A percentile compares a stretch with the other conserved stretches of the same genome.
Conservation (phyloP, 768 basidiomycete species). For the Amanita polypyramis region DNA sequence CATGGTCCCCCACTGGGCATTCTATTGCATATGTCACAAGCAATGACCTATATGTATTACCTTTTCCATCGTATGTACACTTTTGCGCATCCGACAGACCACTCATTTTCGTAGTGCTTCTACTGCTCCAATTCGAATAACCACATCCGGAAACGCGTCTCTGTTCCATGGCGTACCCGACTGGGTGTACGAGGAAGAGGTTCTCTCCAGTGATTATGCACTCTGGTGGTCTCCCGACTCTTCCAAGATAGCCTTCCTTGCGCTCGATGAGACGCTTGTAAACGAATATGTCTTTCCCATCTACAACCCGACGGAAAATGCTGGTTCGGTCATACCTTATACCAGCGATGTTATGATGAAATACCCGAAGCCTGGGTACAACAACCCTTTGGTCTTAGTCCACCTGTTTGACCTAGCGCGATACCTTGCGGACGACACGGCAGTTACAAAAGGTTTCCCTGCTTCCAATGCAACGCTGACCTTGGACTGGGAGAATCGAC, state of each 20-base stretch:
- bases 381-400: slow-evolving; percentile 78
- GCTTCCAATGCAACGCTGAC: slow-evolving; percentile 37
- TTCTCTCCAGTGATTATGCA: slow-evolving; percentile 61
- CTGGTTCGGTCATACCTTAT: slow-evolving; percentile 69
- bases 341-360: slow-evolving; percentile 58
- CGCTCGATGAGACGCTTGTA: slow-evolving; percentile 82
- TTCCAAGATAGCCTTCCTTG: slow-evolving; percentile 68
- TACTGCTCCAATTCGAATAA: slow-evolving; percentile 59
- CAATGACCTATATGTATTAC: slow-evolving; percentile 85
- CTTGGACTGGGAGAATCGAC: slow-evolving; percentile 57
- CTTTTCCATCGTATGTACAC: slow-evolving; percentile 47
- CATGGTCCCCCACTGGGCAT: slow-evolving; percentile 81
- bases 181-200: slow-evolving; percentile 97
- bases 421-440: slow-evolving; percentile 30
- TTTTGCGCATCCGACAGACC: not conserved
- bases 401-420: slow-evolving; percentile 71
- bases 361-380: slow-evolving; percentile 86
- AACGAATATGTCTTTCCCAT: slow-evolving; percentile 82
- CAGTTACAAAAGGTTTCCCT: slow-evolving; percentile 13
- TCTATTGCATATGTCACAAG: slow-evolving; percentile 77
- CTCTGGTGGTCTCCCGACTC: slow-evolving; percentile 91
- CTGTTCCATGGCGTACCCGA: slow-evolving; percentile 93
- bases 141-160: slow-evolving; percentile 67
- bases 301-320: slow-evolving; percentile 77
- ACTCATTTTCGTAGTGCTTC: slow-evolving; percentile 18